Conservation (phyloP, 495 filamentous ascomycete species). For the Thermothielavioides terrestris region DNA sequence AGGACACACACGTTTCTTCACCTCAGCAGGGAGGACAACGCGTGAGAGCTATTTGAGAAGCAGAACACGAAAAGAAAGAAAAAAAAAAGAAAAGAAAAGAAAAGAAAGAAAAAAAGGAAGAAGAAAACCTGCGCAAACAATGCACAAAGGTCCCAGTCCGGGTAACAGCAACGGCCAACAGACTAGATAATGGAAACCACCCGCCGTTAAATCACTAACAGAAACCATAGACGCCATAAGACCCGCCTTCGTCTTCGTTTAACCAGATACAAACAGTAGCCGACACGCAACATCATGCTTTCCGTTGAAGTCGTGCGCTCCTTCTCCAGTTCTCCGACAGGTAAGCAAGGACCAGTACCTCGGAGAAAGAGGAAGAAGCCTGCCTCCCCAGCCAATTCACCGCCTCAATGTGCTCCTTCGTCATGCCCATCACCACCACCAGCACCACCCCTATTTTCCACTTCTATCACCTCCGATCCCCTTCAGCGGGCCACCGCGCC, state of each 20-base stretch:
- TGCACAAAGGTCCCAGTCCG: too few relatives aligned
- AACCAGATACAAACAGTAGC: slow-evolving; percentile 3
- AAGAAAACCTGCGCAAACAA: too few relatives aligned
- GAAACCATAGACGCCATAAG: slow-evolving; percentile 14
- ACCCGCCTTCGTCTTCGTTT: background rate
- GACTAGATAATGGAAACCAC: background rate
- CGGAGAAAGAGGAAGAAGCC: background rate
- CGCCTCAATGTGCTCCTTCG: background rate
- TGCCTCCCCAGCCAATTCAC: background rate
- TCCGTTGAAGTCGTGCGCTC: background rate
- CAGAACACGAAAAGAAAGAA: too few relatives aligned
- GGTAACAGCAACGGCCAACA: background rate
- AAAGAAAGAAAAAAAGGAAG: background rate
- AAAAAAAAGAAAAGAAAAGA: too few relatives aligned
- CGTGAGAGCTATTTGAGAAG: too few relatives aligned
- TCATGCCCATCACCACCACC: background rate
- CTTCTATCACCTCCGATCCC: too few relatives aligned
- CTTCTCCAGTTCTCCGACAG: background rate
- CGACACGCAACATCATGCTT: slow-evolving; percentile 7
- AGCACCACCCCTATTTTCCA: background rate
- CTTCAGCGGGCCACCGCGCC: too few relatives aligned
- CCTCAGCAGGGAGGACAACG: too few relatives aligned
- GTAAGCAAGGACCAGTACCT: background rate
- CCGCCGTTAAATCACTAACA: background rate
- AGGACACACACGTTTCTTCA: too few relatives aligned